A percentile compares a stretch with the other conserved stretches of the same genome.
Evolutionary conservation across 1,284 basidiomycete genomes (phyloP).

Genomic region (Trametes hirsuta): DNA sequence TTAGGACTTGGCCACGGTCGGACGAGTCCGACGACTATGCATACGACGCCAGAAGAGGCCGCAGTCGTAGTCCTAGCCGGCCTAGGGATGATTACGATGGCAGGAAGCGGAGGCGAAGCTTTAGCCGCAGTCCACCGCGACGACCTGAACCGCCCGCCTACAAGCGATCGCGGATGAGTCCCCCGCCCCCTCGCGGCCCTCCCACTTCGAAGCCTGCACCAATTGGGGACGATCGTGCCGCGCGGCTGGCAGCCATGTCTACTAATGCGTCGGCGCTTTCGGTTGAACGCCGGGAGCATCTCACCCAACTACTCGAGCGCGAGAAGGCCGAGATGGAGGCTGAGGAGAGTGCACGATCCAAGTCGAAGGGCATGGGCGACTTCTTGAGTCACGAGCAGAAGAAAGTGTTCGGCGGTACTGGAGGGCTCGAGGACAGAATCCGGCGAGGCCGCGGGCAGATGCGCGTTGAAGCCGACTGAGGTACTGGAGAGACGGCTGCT

Average conservation of each 20-base stretch:
- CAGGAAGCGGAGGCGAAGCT: constrained; percentile 52
- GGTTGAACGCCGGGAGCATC: constrained; percentile 67
- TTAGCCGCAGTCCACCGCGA: constrained; percentile 38
- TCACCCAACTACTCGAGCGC: constrained; percentile 63
- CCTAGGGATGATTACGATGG: constrained; percentile 30
- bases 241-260: constrained; percentile 87
- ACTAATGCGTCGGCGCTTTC: constrained; percentile 68
- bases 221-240: constrained; percentile 65
- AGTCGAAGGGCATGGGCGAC: constrained; percentile 71
- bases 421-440: constrained; percentile 78
- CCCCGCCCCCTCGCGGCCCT: constrained; percentile 40
- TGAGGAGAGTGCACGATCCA: constrained; percentile 62
- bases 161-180: constrained; percentile 47
- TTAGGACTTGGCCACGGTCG: constrained; percentile 44
- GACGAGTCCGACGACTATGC: constrained; percentile 51
- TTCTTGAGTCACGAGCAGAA: constrained; percentile 78
- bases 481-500: background rate
- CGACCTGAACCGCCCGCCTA: constrained; percentile 26
- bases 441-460: constrained; percentile 55
- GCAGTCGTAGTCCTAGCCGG: constrained; percentile 27
- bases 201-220: constrained; percentile 27
- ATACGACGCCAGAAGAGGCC: constrained; percentile 25
- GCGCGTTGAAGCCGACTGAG: constrained; percentile 36
- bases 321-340: constrained; percentile 73
- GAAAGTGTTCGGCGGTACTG: constrained; percentile 74